Percentiles rank a stretch among this genome's conserved stretches.
Evolutionary conservation across 495 filamentous ascomycete genomes (phyloP).

Genomic region (Podospora pseudoanserina): DNA sequence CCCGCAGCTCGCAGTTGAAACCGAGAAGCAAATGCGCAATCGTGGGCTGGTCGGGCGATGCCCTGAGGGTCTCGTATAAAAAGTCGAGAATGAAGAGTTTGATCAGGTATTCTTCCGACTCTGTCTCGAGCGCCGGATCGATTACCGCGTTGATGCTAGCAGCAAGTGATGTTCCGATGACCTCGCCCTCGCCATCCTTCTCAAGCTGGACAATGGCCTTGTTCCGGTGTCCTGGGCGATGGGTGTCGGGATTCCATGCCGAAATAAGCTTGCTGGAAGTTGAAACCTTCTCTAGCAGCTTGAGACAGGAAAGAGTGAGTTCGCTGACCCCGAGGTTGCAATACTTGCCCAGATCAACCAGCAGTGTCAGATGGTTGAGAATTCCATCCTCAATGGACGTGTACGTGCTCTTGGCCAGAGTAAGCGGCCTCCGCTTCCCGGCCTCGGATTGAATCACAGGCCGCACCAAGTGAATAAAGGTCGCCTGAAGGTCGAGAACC

Average conservation of each 20-base stretch:
- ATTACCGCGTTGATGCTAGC: constrained; percentile 58
- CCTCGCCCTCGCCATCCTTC: constrained; percentile 63
- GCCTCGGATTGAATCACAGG: constrained; percentile 58
- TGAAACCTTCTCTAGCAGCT: constrained; percentile 77
- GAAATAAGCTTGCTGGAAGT: constrained; percentile 69
- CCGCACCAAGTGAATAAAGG: constrained; percentile 81
- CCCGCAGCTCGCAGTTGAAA: constrained; percentile 66
- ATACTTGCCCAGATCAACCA: constrained; percentile 77
- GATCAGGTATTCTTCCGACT: constrained; percentile 65
- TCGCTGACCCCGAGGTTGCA: constrained; percentile 73
- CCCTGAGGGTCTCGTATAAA: constrained; percentile 69
- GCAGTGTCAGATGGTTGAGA: constrained; percentile 68
- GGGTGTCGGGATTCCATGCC: constrained; percentile 49
- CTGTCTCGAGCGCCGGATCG: constrained; percentile 61
- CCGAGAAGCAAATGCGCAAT: constrained; percentile 89
- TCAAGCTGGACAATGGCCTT: constrained; percentile 78
- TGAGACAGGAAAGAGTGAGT: constrained; percentile 71
- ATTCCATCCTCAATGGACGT: constrained; percentile 89
- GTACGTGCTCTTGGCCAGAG: constrained; percentile 67
- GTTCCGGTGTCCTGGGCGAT: constrained; percentile 58
- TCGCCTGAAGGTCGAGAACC: constrained; percentile 80
- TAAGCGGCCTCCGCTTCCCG: constrained; percentile 29
- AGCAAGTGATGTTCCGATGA: constrained; percentile 63
- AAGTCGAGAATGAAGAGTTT: constrained; percentile 78
- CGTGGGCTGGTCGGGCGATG: constrained; percentile 66